Evolutionary conservation across 2,329 filamentous ascomycete genomes (phyloP).

Genomic region (Daldinia eschscholtzii): DNA sequence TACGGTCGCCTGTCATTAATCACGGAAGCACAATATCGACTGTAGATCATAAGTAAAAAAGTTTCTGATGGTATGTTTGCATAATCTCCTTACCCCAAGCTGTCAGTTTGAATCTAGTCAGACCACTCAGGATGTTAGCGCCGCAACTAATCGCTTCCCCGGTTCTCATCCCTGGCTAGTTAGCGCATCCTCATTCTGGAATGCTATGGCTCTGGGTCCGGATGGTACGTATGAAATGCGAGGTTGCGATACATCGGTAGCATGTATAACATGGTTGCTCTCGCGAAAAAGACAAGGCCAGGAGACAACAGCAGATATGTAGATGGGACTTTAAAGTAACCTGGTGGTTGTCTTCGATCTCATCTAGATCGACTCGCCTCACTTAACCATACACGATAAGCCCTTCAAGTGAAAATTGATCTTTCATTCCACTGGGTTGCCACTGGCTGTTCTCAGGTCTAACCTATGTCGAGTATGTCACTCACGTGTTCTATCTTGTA

Average conservation of each 20-base stretch:
- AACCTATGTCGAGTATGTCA: neutral
- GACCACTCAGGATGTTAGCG: constrained; percentile 18
- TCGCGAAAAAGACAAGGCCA: constrained; percentile 15
- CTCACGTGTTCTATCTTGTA: neutral
- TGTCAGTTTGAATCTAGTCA: constrained; percentile 16
- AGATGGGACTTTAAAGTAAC: neutral
- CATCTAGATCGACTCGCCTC: neutral
- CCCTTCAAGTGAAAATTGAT: neutral
- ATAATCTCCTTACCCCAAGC: constrained; percentile 27
- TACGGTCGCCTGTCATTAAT: neutral
- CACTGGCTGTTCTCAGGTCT: no score
- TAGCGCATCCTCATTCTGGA: constrained; percentile 22
- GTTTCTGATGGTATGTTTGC: neutral
- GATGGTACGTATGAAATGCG: constrained; percentile 12
- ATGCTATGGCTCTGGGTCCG: neutral
- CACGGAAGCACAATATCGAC: neutral
- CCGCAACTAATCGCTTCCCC: constrained; percentile 27
- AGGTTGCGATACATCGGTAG: constrained; percentile 6
- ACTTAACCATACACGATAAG: neutral
- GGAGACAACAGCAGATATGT: neutral
- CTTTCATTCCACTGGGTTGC: no score
- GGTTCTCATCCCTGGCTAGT: constrained; percentile 14
- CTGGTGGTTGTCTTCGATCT: neutral
- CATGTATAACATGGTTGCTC: constrained; percentile 17
- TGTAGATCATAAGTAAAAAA: neutral